Base-by-base conservation (phyloP, 108 stramenopile genomes). In the Skeletonema tropicum region DNA sequence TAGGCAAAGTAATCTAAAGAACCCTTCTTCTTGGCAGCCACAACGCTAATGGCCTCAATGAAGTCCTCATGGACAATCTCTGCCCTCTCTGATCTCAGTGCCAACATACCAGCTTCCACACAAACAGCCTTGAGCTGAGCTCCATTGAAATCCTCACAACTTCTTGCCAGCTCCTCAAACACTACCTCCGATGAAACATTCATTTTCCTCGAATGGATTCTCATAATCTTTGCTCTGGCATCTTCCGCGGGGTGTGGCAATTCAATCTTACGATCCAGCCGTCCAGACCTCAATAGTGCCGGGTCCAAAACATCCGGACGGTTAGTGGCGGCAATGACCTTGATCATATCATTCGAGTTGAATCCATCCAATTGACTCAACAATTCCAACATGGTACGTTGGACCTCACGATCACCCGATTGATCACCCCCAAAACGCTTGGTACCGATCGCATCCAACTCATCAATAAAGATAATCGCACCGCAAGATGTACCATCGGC, bases 261-360 rank as follows among this genome's bases (percentile, higher is more conserved):
- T 84, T 99, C 98, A 66, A 99, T 97, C 92, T 99, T 99, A 29
- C 99, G 87, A 85, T 99, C 99, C 65, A 99, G 81, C 32, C 98
- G 86, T 46, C 97, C 97, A 9, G 97, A 97, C 33, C 99, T 96
- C 72, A 99, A 74, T 46, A 99, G 85, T 3, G 99, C 99, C 0
- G 98, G 98, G 82, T 99, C 99, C 64, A 99, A 77, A 3, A 98
- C 97, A 83, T 99, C 99, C 6, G 98, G 98, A 48, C 99, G 83
- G 74, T 96, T 96, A 8, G 99, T 99, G 11, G 99, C 99, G n/a
- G 98, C 99, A 71, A 99, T 98, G 60, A 98, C 98, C 92, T 99
- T 99, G 86, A 99, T 98, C 89, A 97, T 98, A 64, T 98, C 97
- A 73, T 98, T 98, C 57, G 90, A 90, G 36, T 84, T 82, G 83